Percentiles rank a stretch among this genome's conserved stretches.
Evolutionary conservation across 1,139 yeast species (phyloP).

Genomic region (Arxiozyma slooffiae): DNA sequence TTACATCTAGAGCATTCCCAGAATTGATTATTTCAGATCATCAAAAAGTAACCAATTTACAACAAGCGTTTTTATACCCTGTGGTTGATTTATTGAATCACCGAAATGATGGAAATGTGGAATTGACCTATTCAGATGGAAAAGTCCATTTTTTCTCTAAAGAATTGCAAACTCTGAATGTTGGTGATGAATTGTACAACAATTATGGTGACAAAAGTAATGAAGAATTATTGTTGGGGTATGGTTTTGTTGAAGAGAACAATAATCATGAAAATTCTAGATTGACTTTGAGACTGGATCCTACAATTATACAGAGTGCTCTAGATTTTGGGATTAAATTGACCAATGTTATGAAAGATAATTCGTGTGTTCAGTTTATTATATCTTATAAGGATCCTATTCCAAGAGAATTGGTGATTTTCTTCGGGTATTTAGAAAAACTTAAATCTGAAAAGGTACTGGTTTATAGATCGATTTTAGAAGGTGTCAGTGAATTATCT

Average conservation of each 20-base stretch:
- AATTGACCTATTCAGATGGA: conserved; percentile 42
- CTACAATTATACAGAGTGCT: conserved; percentile 17
- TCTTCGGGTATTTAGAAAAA: conserved; percentile 28
- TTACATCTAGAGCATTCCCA: conserved; percentile 76
- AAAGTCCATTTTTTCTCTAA: conserved; percentile 25
- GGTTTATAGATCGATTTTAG: conserved; percentile 29
- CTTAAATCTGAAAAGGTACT: conserved; percentile 21
- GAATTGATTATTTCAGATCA: conserved; percentile 35
- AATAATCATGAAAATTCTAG: conserved; percentile 51
- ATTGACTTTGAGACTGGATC: conserved; percentile 43
- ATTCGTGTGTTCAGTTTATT: conserved; percentile 22
- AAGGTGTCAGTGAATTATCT: conserved; percentile 38
- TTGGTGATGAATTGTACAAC: conserved; percentile 51
- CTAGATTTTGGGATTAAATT: conserved; percentile 17
- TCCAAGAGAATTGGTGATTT: conserved; percentile 24
- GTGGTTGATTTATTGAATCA: conserved; percentile 73
- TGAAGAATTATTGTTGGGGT: conserved; percentile 49
- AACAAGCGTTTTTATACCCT: conserved; percentile 66
- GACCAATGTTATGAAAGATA: conserved; percentile 9
- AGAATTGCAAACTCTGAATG: conserved; percentile 12
- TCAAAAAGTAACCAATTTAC: conserved; percentile 27
- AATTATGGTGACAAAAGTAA: conserved; percentile 84
- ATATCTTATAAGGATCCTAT: conserved; percentile 15
- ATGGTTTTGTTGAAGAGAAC: conserved; percentile 60
- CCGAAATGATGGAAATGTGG: conserved; percentile 48